phyloP scores from a whole-genome alignment of 805 yeast species.

The Yarrowia sp. region DNA sequence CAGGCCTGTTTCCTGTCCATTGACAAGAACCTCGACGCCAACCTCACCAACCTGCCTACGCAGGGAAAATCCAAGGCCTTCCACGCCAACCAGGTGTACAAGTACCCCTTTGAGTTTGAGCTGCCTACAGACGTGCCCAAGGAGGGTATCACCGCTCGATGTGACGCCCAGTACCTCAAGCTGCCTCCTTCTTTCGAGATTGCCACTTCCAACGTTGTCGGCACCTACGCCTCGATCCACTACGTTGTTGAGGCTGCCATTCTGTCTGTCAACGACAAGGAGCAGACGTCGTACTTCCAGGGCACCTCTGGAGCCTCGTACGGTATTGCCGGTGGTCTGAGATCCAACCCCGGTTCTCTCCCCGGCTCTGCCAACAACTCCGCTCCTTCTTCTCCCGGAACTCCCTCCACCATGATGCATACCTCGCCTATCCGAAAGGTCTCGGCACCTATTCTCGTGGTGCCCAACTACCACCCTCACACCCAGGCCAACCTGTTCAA shows the following conservation, averaged over 20 bases:
- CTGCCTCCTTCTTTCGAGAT: constrained; percentile 35
- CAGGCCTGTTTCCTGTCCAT: constrained; percentile 35
- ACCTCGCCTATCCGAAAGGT: constrained; percentile 26
- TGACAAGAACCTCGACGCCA: constrained; percentile 37
- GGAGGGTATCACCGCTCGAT: constrained; percentile 34
- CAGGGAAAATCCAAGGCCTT: constrained; percentile 38
- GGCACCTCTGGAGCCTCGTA: constrained; percentile 34
- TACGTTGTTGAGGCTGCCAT: constrained; percentile 32
- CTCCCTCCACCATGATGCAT: constrained; percentile 14
- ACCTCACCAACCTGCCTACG: constrained; percentile 33
- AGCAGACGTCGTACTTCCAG: constrained; percentile 36
- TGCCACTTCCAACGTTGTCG: constrained; percentile 32
- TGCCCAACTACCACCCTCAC: constrained; percentile 37
- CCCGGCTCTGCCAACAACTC: constrained; percentile 38
- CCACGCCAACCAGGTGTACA: constrained; percentile 38
- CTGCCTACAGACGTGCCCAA: constrained; percentile 27
- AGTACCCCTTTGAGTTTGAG: constrained; percentile 34
- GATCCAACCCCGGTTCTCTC: constrained; percentile 37
- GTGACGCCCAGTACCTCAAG: constrained; percentile 37
- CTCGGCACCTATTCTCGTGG: constrained; percentile 19
- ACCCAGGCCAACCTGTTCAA: constrained; percentile 38
- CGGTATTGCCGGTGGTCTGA: constrained; percentile 34
- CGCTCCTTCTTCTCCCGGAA: constrained; percentile 26
- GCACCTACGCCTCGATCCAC: constrained; percentile 34
- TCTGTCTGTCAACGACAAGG: constrained; percentile 28